Evolutionary conservation across 1,139 yeast genomes (phyloP).

Genomic region (Saccharomycopsis hybrid): DNA sequence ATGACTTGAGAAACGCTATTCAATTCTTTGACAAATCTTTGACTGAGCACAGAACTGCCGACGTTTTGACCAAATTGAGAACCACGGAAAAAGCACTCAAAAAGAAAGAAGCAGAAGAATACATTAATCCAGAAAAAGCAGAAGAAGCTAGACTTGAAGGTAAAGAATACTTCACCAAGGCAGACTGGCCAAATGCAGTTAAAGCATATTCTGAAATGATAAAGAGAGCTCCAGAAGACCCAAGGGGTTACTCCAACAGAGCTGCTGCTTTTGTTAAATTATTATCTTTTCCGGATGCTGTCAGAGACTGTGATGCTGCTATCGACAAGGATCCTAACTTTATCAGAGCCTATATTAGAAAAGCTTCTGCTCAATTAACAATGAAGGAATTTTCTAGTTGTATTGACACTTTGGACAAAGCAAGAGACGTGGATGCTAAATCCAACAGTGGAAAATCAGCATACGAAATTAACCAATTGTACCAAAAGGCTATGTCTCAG

Average conservation of each 20-base stretch:
- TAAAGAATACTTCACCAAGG: conserved; percentile 79
- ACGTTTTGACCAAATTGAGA: conserved; percentile 81
- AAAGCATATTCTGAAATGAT: conserved; percentile 92
- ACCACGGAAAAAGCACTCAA: conserved; percentile 81
- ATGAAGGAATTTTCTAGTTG: conserved; percentile 82
- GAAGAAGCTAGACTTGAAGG: conserved; percentile 94
- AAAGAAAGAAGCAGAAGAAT: conserved; percentile 66
- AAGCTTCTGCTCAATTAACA: conserved; percentile 90
- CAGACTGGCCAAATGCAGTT: conserved; percentile 97
- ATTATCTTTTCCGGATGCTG: conserved; percentile 96
- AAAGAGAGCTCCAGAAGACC: conserved; percentile 93
- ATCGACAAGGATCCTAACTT: conserved; percentile 82
- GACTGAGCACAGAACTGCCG: conserved; percentile 97
- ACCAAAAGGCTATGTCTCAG: conserved; percentile 68
- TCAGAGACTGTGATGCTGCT: conserved; percentile 86
- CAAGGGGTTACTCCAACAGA: conserved; percentile 95
- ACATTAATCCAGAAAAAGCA: conserved; percentile 85
- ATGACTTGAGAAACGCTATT: conserved; percentile 66
- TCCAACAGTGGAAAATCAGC: conserved; percentile 52
- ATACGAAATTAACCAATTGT: conserved; percentile 77
- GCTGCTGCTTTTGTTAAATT: conserved; percentile 95
- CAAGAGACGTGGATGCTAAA: conserved; percentile 68
- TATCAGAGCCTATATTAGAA: conserved; percentile 92
- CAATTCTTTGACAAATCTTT: conserved; percentile 81
- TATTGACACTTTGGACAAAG: conserved; percentile 73